A percentile compares a stretch with the other conserved stretches of the same genome.
Conservation (phyloP, 768 basidiomycete species). For the Filobasidium wieringae region DNA sequence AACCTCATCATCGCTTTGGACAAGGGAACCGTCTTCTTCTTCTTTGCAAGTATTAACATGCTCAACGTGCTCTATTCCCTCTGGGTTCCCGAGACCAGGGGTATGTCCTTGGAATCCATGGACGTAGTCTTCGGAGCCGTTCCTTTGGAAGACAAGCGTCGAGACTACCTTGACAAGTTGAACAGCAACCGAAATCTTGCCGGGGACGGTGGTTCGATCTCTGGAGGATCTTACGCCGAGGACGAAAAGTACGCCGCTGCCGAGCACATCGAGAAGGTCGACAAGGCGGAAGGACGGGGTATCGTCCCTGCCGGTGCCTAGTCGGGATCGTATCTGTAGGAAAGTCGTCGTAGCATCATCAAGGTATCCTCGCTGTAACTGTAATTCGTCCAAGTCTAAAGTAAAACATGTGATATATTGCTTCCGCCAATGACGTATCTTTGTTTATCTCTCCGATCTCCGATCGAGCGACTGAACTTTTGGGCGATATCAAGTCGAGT, state of each 20-base stretch:
- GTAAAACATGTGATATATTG: too few species aligned
- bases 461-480: too few species aligned
- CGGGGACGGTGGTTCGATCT: conserved; percentile 3
- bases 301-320: too few species aligned
- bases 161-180: not conserved
- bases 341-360: too few species aligned
- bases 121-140: conserved; percentile 29
- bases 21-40: conserved; percentile 31
- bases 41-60: conserved; percentile 22
- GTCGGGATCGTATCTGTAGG: too few species aligned
- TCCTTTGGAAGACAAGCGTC: conserved; percentile 26
- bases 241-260: conserved; percentile 10
- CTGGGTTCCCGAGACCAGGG: conserved; percentile 10
- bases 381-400: too few species aligned
- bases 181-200: not conserved
- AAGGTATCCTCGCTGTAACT: too few species aligned
- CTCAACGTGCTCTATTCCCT: conserved; percentile 9
- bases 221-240: conserved; percentile 9
- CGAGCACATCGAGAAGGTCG: conserved; percentile 10
- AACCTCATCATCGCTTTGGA: conserved; percentile 26
- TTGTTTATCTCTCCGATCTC: too few species aligned
- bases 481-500: too few species aligned
- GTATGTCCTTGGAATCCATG: conserved; percentile 22
- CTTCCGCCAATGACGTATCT: too few species aligned
- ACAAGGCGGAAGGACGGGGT: too few species aligned